These are phyloP conservation scores for Hyphodiscus hymeniophilus DNA, from an alignment of 495 filamentous ascomycete genomes.

Conservation along the genomic window DNA sequence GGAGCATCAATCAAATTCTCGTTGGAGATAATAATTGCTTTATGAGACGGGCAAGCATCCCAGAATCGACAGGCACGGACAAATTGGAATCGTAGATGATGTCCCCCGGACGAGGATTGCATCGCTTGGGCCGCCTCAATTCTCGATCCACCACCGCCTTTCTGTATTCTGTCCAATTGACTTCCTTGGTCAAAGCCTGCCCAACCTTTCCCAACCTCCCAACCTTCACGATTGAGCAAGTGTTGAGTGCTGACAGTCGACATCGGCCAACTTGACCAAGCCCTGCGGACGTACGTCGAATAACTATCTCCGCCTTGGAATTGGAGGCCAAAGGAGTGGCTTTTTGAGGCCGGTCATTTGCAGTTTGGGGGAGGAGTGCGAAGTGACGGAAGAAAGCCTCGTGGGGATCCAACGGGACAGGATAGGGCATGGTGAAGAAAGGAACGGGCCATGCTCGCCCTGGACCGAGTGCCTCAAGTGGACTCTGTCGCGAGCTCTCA, in stretches of 20 bases:
- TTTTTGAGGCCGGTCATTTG: no score
- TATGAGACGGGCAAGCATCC: conserved; percentile 1
- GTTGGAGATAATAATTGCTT: conserved; percentile 1
- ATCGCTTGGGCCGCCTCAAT: conserved; percentile 10
- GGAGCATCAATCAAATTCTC: no score
- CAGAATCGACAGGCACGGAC: neutral
- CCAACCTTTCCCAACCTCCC: conserved; percentile 15
- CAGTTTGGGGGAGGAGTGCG: no score
- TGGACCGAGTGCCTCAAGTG: conserved; percentile 3
- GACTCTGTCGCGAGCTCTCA: neutral
- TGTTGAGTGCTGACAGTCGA: conserved; percentile 8
- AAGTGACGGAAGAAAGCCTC: conserved; percentile 3
- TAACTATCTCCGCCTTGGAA: no score
- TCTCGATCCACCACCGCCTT: neutral
- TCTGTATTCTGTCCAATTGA: conserved; percentile 11
- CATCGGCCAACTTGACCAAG: conserved; percentile 13
- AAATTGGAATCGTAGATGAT: conserved; percentile 10
- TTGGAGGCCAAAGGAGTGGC: no score
- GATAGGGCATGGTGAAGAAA: conserved; percentile 1
- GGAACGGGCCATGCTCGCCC: conserved; percentile 1
- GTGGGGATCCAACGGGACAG: neutral
- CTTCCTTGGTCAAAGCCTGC: conserved; percentile 7
- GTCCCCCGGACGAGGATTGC: conserved; percentile 6
- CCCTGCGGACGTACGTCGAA: no score
- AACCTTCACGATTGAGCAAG: conserved; percentile 9